These are phyloP conservation scores for Phytophthora hybrid DNA, from an alignment of 352 stramenopile species.

Conservation along the genomic window DNA sequence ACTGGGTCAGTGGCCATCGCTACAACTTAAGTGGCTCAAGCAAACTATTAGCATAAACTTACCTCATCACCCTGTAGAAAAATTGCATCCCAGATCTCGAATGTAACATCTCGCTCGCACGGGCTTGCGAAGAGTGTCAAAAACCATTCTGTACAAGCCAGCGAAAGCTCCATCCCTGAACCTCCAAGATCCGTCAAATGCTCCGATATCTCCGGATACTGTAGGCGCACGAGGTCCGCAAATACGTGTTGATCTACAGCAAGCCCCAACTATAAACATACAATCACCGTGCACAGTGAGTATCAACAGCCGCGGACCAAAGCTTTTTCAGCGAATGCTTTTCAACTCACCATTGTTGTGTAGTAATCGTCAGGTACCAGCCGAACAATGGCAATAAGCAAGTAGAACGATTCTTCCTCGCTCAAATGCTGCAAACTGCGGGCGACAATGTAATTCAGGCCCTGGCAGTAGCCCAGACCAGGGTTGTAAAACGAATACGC, in stretches of 20 bases:
- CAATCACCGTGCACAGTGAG: neutral
- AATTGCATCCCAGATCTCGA: slow-evolving; percentile 86
- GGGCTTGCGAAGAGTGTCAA: slow-evolving; percentile 88
- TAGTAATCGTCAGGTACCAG: slow-evolving; percentile 90
- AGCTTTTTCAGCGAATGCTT: neutral
- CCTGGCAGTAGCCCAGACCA: slow-evolving; percentile 87
- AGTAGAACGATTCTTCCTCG: slow-evolving; percentile 86
- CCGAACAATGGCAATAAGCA: slow-evolving; percentile 81
- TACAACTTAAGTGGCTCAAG: neutral
- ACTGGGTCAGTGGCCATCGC: slow-evolving; percentile 3
- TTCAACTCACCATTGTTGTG: slow-evolving; percentile 79
- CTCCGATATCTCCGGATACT: slow-evolving; percentile 74
- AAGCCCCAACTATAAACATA: slow-evolving; percentile 63
- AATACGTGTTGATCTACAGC: slow-evolving; percentile 92
- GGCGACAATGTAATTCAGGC: slow-evolving; percentile 89
- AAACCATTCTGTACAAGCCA: slow-evolving; percentile 91
- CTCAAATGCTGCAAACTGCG: slow-evolving; percentile 70
- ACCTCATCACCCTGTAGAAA: slow-evolving; percentile 88
- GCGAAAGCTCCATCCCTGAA: slow-evolving; percentile 86
- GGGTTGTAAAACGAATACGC: slow-evolving; percentile 88
- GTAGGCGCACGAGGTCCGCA: slow-evolving; percentile 81
- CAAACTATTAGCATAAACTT: slow-evolving; percentile 3
- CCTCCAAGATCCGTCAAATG: slow-evolving; percentile 73
- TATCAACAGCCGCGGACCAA: neutral
- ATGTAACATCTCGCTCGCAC: slow-evolving; percentile 73